Base-by-base conservation (phyloP, 1,139 yeast species). In the Saccharomycopsis crataegensis region DNA sequence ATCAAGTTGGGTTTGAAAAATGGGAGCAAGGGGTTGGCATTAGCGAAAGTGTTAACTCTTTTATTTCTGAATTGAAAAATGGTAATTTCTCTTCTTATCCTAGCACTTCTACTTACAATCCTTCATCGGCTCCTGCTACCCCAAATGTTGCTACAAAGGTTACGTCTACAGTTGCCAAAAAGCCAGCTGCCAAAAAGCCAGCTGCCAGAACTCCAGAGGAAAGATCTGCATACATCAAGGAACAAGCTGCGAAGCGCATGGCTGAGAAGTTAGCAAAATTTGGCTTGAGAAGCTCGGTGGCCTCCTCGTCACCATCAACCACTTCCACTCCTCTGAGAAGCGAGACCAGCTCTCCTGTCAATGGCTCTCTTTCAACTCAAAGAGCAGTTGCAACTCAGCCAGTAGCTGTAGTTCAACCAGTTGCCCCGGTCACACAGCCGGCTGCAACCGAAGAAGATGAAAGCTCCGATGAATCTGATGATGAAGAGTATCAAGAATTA, bases 11-110 rank as follows among this genome's bases (percentile, higher is more conserved):
- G 8, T 76, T 78, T 46, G 75, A 80, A 32, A 84, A 86, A 63
- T 93, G 95, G 94, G 96, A 88, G 60, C 78, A 82, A 51, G 98
- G 96, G 12, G 72, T 83, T 56, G 96, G 94, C 32, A 81, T 90
- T 28, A 83, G 79, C 62, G 78, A 80, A 31, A 77, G 80, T 49
- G 94, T 90, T 43, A 77, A 77, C 56, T 74, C 74, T 28, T 82
- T 93, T 59, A 82, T 93, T 58, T 71, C 71, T 51, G 76, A 77
- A 42, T 71, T 88, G 63, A 22, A 50, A 9, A 51, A 62, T 9
- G 52, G 31, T 17, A 16, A 48, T 38, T 12, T 53, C 31, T 12
- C 34, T 36, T 11, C 38, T 31, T 49, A 63, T 37, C 56, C 64
- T 17, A 11, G 32, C 9, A 17, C 48, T 14, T 9, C 48, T 6